Conservation (phyloP, 148 eudicot genomes). For the Talinum fruticosum region DNA sequence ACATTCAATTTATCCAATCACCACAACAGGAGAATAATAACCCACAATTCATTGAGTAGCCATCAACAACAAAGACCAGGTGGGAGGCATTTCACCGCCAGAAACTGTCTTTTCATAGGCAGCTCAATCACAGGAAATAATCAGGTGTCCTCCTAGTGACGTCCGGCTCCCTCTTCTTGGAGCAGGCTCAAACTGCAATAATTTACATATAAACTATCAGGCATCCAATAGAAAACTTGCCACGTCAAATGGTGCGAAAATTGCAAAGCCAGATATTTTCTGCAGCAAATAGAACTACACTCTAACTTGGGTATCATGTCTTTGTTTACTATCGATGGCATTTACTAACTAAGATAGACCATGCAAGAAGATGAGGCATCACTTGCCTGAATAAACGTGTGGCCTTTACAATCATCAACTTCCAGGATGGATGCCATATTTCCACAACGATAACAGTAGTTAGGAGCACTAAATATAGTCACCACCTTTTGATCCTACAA, state of each 20-base stretch:
- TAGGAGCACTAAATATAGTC: conserved; percentile 95
- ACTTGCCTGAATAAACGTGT: conserved; percentile 89
- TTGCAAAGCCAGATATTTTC: background rate
- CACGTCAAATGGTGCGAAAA: background rate
- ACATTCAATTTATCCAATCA: conserved; percentile 24
- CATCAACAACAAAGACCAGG: conserved; percentile 27
- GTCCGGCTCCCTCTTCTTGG: conserved; percentile 99
- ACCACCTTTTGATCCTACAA: conserved; percentile 92
- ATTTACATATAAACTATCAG: background rate
- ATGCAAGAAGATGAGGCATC: background rate
- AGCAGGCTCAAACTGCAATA: conserved; percentile 91
- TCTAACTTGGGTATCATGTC: background rate
- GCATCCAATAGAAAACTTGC: background rate
- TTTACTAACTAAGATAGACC: background rate
- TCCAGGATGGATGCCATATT: conserved; percentile 97
- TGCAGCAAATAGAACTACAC: background rate
- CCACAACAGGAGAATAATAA: conserved; percentile 22
- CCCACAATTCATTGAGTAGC: conserved; percentile 12
- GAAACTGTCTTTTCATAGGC: conserved; percentile 23
- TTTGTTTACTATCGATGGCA: background rate
- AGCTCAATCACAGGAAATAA: conserved; percentile 68
- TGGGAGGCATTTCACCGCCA: conserved; percentile 23
- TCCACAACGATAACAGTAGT: conserved; percentile 96
- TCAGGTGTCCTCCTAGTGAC: conserved; percentile 91
- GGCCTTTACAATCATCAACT: conserved; percentile 93